Base-by-base conservation (phyloP, 2,329 filamentous ascomycete genomes). In the Fusarium chaquense region DNA sequence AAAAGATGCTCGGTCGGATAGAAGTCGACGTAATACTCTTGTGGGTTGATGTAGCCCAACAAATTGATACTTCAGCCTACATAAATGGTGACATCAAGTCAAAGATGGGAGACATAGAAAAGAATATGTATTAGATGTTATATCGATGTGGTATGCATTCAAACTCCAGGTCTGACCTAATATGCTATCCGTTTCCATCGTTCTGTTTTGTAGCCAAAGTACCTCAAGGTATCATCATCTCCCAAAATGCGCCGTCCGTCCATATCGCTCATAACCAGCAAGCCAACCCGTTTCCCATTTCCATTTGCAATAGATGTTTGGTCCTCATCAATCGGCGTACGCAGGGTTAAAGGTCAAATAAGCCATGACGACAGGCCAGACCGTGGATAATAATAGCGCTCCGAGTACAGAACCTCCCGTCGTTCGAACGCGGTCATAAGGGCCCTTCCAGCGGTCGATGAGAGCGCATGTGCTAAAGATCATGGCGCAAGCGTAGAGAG, bases 21-120 rank as follows among this genome's bases (percentile, higher is more conserved):
- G 78, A 55, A 83, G 81, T 32, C 77, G 84, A 8, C 76, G 84
- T 43, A 85, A 86, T 63, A 85, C 84, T 2, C 61, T 82, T 38
- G 78, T 80, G 7, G 78, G 76, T 11, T 40, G n/a, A n/a, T n/a
- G n/a, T n/a, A n/a, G n/a, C n/a, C n/a, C n/a, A n/a, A n/a, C n/a
- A n/a, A n/a, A n/a, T n/a, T n/a, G n/a, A n/a, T n/a, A n/a, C n/a
- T n/a, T n/a, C n/a, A n/a, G n/a, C n/a, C n/a, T n/a, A n/a, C n/a
- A n/a, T n/a, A n/a, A n/a, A n/a, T 6, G 7, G 15, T 16, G 32
- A 33, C 18, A 16, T n/a, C 35, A 36, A 36, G 16, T 40, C n/a
- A 20, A 3, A 33, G 13, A 57, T 63, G 50, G 41, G 24, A 63
- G 38, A 50, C 41, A 65, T 30, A 61, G 44, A 49, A 35, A 43